Evolutionary conservation across 352 stramenopile genomes (phyloP), one percentile per base, ranked within the genome.

Genomic region (Phytopythium sindhum): DNA sequence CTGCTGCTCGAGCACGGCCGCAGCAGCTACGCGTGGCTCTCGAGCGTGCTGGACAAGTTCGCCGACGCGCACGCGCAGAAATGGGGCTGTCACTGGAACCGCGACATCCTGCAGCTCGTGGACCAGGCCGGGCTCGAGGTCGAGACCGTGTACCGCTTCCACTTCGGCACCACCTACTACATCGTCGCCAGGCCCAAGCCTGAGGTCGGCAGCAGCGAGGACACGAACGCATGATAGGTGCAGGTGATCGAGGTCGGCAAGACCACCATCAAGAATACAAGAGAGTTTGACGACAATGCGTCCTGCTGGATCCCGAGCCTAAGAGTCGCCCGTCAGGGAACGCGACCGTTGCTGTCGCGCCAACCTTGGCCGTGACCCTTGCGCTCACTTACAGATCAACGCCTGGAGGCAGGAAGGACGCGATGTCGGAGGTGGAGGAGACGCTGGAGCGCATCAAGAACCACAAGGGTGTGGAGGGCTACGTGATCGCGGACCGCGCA

Each of bases 31-130:
- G 57, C 72, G 55, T 97, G 90, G 75, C 82, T 99, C 21, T 95
- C 91, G 53, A 70, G 75, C 19, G 82, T 98, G 57, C 80, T 99
- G 33, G 96, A 99, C 72, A 96, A 96, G 70, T 94, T 98, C 71
- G 92, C 93, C 0, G 81, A 90, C 60, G 67, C 89, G 47, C 96
- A 99, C 64, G 89, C 91, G 21, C 84, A 96, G 69, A 92, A 96
- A 48, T 99, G 96, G 97, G 97, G 97, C 26, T 99, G 95, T 66
- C 86, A 97, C 53, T 99, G 93, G 93, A 99, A 99, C 74, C 76
- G 95, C 51, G 95, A 99, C 70, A 98, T 99, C 48, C 73, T 97
- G 53, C 69, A 67, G 14, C 80, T 99, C 41, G 74, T 98, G 23
- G 63, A 91, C 21, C 52, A 88, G 24, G 80, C 93, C 0, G 91